phyloP scores from a whole-genome alignment of 371 early-diverging fungal species.

The Mortierella sp. region DNA sequence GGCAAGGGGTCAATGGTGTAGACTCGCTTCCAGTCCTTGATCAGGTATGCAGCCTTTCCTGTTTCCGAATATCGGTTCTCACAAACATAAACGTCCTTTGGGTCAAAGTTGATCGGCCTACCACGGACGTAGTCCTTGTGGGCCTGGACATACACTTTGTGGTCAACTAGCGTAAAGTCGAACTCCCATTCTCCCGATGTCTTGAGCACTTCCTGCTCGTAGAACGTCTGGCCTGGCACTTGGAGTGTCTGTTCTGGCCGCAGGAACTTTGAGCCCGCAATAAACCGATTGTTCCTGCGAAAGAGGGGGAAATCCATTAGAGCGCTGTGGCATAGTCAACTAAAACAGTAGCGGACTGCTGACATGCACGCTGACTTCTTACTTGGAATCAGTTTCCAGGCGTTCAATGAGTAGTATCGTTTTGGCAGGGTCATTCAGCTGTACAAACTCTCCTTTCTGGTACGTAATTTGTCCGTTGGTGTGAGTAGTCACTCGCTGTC shows the following conservation, averaged over 20 bases:
- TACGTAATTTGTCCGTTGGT: conserved; percentile 48
- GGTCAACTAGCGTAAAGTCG: conserved; percentile 57
- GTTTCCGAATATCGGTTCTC: conserved; percentile 58
- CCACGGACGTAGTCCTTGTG: conserved; percentile 60
- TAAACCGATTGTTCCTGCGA: conserved; percentile 52
- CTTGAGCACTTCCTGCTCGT: conserved; percentile 62
- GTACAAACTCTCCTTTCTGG: conserved; percentile 59
- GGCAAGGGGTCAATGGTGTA: conserved; percentile 44
- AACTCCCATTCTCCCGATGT: conserved; percentile 56
- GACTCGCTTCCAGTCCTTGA: conserved; percentile 56
- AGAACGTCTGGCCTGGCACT: conserved; percentile 59
- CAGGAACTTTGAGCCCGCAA: conserved; percentile 63
- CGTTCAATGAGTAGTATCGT: conserved; percentile 57
- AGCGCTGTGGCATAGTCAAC: background rate
- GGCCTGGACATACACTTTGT: conserved; percentile 60
- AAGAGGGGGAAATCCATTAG: no score
- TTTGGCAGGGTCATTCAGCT: conserved; percentile 44
- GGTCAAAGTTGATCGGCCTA: conserved; percentile 55
- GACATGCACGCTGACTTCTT: no score
- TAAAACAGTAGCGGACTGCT: background rate
- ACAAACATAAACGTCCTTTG: conserved; percentile 62
- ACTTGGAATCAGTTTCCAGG: conserved; percentile 52
- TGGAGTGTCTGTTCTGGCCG: conserved; percentile 62
- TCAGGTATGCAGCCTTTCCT: conserved; percentile 47
- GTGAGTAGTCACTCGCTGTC: conserved; percentile 54